These are phyloP conservation scores for Corymbia calophylla DNA, from an alignment of 441 rosid species.

Conservation along the genomic window DNA sequence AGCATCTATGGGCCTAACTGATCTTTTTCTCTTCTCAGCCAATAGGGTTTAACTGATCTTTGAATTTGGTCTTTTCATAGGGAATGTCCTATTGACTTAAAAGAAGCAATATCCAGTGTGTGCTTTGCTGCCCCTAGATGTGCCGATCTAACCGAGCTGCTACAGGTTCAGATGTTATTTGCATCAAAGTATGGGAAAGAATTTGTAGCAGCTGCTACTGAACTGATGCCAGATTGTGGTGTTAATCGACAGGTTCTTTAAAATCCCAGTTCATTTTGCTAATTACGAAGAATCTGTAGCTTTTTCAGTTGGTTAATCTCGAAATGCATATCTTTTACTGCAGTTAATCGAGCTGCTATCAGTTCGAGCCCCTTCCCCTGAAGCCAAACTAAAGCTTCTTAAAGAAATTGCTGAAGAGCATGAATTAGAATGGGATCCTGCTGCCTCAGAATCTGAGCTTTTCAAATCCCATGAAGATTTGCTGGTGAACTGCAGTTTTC, in stretches of 20 bases:
- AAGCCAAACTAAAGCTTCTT: conserved; percentile 70
- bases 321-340: conserved; percentile 7
- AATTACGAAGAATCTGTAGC: neutral
- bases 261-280: neutral
- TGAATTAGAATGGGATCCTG: conserved; percentile 92
- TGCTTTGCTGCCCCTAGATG: conserved; percentile 99
- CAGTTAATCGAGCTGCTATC: conserved; percentile 88
- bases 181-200: conserved; percentile 80
- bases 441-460: conserved; percentile 76
- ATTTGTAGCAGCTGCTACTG: conserved; percentile 82
- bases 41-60: neutral
- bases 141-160: conserved; percentile 85
- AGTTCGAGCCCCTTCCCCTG: conserved; percentile 79
- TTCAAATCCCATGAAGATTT: conserved; percentile 83
- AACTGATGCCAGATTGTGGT: conserved; percentile 85
- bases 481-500: conserved; percentile 43
- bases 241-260: conserved; percentile 81
- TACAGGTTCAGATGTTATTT: conserved; percentile 83
- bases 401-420: conserved; percentile 98
- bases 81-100: conserved; percentile 94
- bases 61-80: conserved; percentile 22
- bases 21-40: neutral
- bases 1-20: neutral
- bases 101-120: conserved; percentile 90
- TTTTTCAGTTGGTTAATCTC: neutral